Conservation (phyloP, 1,284 basidiomycete species). For the Polyporus tsugae region DNA sequence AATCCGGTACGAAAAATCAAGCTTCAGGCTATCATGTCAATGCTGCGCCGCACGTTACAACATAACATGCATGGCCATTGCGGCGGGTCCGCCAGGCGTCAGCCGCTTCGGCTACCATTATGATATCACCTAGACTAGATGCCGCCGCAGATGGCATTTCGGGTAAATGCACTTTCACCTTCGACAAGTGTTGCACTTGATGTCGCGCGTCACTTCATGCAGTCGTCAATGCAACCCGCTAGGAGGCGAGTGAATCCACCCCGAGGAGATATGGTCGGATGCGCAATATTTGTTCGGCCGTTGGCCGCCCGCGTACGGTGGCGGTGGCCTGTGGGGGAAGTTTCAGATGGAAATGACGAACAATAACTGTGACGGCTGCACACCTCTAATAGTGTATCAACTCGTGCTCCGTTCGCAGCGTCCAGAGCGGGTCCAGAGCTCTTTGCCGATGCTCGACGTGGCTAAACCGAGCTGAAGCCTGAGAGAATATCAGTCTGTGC, state of each 20-base stretch:
- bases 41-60: slow-evolving; percentile 2
- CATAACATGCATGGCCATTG: neutral
- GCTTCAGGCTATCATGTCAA: slow-evolving; percentile 3
- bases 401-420: neutral
- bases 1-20: neutral
- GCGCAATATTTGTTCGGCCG: slow-evolving; percentile 5
- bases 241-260: neutral
- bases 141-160: slow-evolving; percentile 3
- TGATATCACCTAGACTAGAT: neutral
- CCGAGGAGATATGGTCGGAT: slow-evolving; percentile 9
- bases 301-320: neutral
- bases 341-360: neutral
- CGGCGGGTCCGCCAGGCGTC: neutral
- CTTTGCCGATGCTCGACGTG: neutral
- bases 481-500: slow-evolving; percentile 7
- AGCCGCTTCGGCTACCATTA: slow-evolving; percentile 7
- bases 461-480: neutral
- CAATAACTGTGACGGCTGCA: neutral
- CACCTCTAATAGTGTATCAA: slow-evolving; percentile 5
- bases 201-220: neutral
- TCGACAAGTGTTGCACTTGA: neutral
- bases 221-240: neutral
- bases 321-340: slow-evolving; percentile 7
- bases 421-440: slow-evolving; percentile 4
- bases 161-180: neutral